Evolutionary conservation across 1,139 yeast species (phyloP).

Genomic region (Waltiozyma sp.): DNA sequence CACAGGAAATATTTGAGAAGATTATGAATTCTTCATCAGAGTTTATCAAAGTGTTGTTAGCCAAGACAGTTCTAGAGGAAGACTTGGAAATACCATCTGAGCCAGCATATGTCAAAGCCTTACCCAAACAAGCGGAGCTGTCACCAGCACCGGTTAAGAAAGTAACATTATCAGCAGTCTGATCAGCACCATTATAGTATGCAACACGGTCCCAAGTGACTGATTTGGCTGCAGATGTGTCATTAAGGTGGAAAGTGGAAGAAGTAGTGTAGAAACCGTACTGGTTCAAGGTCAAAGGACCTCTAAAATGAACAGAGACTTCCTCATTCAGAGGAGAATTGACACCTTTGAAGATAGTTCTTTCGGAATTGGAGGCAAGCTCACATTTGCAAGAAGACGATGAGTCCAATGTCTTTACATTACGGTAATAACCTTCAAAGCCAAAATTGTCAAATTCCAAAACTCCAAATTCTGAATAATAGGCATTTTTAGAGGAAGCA

Average conservation of each 20-base stretch:
- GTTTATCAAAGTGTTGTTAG: slow-evolving; percentile 33
- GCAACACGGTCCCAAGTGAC: slow-evolving; percentile 35
- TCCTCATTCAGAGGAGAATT: slow-evolving; percentile 62
- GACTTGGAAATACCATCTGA: slow-evolving; percentile 33
- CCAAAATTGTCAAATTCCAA: slow-evolving; percentile 53
- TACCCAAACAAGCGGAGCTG: slow-evolving; percentile 49
- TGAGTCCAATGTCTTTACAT: slow-evolving; percentile 40
- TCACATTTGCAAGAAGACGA: slow-evolving; percentile 44
- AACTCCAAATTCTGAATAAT: slow-evolving; percentile 23
- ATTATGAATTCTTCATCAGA: slow-evolving; percentile 53
- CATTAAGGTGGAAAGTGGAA: slow-evolving; percentile 19
- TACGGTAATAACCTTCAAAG: slow-evolving; percentile 50
- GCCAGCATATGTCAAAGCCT: slow-evolving; percentile 45
- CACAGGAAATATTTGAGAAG: slow-evolving; percentile 49
- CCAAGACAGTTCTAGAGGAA: slow-evolving; percentile 36
- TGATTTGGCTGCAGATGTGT: slow-evolving; percentile 21
- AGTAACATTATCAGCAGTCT: slow-evolving; percentile 45
- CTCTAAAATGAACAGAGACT: slow-evolving; percentile 70
- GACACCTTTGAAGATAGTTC: slow-evolving; percentile 42
- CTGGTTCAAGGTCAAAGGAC: slow-evolving; percentile 44
- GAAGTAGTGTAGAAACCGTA: slow-evolving; percentile 48
- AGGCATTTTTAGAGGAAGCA: slow-evolving; percentile 7
- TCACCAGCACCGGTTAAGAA: slow-evolving; percentile 45
- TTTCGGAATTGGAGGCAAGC: slow-evolving; percentile 19
- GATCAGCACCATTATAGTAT: slow-evolving; percentile 30